Percentiles rank a stretch among this genome's conserved stretches.
These are phyloP conservation scores for Colletotrichum scovillei DNA, from an alignment of 2,329 filamentous ascomycete genomes.

Conservation along the genomic window DNA sequence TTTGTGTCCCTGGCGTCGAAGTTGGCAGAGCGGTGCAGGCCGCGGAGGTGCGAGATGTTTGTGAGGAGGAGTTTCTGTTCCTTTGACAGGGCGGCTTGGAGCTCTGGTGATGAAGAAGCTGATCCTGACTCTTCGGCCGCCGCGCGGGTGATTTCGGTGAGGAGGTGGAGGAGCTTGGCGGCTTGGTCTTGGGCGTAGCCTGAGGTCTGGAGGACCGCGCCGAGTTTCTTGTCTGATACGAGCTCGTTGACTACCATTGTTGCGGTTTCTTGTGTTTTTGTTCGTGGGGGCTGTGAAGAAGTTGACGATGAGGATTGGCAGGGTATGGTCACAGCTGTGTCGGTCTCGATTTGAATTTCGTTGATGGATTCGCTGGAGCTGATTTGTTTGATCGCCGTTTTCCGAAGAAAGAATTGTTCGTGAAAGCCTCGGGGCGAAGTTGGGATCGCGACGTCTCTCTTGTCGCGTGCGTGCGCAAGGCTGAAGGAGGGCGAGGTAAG, in stretches of 20 bases:
- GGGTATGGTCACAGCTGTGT: background rate
- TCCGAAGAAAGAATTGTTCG: too few species aligned
- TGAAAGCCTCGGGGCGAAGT: too few species aligned
- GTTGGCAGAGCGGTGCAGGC: conserved; percentile 84
- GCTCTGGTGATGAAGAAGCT: conserved; percentile 50
- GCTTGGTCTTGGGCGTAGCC: conserved; percentile 79
- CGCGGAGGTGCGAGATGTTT: conserved; percentile 82
- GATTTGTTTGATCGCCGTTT: too few species aligned
- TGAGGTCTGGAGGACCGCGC: conserved; percentile 78
- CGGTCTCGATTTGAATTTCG: too few species aligned
- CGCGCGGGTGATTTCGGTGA: conserved; percentile 56
- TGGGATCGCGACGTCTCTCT: too few species aligned
- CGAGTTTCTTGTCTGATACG: conserved; percentile 63
- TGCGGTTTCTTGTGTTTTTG: background rate
- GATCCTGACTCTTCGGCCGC: conserved; percentile 41
- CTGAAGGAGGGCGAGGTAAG: too few species aligned
- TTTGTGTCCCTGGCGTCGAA: conserved; percentile 88
- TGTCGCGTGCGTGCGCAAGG: too few species aligned
- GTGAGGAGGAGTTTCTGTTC: conserved; percentile 85
- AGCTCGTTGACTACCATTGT: conserved; percentile 53
- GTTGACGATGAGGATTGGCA: background rate
- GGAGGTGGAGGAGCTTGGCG: conserved; percentile 69
- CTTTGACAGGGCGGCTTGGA: conserved; percentile 72
- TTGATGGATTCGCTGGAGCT: too few species aligned
- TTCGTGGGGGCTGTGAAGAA: background rate